Evolutionary conservation across 345 rosid species (phyloP).

Genomic region (Trapa incisa): DNA sequence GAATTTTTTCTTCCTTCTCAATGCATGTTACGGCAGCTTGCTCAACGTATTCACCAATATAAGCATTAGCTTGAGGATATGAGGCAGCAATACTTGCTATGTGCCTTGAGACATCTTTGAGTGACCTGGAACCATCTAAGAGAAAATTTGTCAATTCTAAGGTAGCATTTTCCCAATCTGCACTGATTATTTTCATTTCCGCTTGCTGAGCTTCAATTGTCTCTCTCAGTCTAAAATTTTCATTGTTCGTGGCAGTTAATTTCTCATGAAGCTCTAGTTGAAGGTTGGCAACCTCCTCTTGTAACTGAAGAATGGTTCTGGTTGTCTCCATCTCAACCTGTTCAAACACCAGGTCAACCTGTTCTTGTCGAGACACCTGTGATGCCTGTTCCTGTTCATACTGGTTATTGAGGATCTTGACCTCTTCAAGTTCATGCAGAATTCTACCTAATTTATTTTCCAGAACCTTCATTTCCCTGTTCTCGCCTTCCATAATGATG

Average conservation of each 20-base stretch:
- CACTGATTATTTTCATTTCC: conserved; percentile 31
- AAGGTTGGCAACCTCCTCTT: conserved; percentile 56
- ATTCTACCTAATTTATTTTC: conserved; percentile 43
- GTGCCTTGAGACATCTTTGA: conserved; percentile 60
- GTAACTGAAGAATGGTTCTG: conserved; percentile 66
- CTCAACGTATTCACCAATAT: conserved; percentile 57
- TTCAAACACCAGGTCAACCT: conserved; percentile 53
- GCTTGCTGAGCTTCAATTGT: conserved; percentile 46
- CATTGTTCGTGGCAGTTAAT: conserved; percentile 33
- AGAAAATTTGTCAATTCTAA: conserved; percentile 74
- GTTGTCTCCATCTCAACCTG: conserved; percentile 78
- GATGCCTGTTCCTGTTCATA: conserved; percentile 48
- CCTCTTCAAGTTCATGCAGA: conserved; percentile 45
- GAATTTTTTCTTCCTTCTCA: conserved; percentile 67
- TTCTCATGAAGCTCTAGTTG: conserved; percentile 49
- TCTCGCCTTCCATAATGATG: conserved; percentile 15
- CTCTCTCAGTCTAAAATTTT: conserved; percentile 41
- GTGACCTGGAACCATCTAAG: conserved; percentile 73
- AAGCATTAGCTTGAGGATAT: conserved; percentile 53
- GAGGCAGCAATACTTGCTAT: conserved; percentile 50
- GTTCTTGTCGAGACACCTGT: conserved; percentile 42
- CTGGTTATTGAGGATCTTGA: conserved; percentile 35
- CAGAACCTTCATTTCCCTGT: conserved; percentile 20
- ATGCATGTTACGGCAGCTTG: conserved; percentile 64
- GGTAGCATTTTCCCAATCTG: conserved; percentile 80